Conservation (phyloP, 1,284 basidiomycete genomes). For the Cutaneotrichosporon cavernicola region DNA sequence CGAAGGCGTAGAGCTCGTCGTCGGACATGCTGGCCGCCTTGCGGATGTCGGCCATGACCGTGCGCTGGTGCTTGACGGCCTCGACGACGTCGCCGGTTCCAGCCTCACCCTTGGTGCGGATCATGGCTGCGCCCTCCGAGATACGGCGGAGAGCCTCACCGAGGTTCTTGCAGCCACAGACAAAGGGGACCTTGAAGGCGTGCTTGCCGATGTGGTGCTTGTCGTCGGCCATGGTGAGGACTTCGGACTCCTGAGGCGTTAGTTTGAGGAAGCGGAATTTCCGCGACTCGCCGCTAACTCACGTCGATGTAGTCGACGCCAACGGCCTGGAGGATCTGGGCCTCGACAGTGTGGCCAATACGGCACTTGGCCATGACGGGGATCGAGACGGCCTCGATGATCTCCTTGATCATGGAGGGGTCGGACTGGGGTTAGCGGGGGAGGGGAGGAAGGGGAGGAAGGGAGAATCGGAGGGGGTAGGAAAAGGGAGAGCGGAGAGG, state of each 20-base stretch:
- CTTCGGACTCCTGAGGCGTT: conserved; percentile 69
- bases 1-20: conserved; percentile 92
- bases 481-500: not conserved
- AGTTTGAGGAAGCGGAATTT: not conserved
- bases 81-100: conserved; percentile 98
- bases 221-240: conserved; percentile 92
- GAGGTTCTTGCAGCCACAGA: conserved; percentile 62
- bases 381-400: conserved; percentile 86
- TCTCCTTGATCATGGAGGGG: conserved; percentile 94
- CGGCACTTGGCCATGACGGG: conserved; percentile 63
- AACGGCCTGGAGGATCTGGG: conserved; percentile 90
- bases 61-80: conserved; percentile 87
- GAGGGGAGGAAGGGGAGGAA: not conserved
- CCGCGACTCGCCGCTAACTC: not conserved
- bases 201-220: conserved; percentile 80
- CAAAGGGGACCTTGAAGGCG: conserved; percentile 73
- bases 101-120: conserved; percentile 95
- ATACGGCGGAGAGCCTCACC: conserved; percentile 92
- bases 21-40: conserved; percentile 57
- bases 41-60: conserved; percentile 80
- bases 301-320: conserved; percentile 96
- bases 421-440: conserved; percentile 65
- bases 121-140: conserved; percentile 91
- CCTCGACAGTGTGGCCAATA: conserved; percentile 97
- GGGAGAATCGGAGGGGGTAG: not conserved